A percentile compares a stretch with the other conserved stretches of the same genome.
Conservation (phyloP, 768 basidiomycete species). For the Tylopilus sp. region DNA sequence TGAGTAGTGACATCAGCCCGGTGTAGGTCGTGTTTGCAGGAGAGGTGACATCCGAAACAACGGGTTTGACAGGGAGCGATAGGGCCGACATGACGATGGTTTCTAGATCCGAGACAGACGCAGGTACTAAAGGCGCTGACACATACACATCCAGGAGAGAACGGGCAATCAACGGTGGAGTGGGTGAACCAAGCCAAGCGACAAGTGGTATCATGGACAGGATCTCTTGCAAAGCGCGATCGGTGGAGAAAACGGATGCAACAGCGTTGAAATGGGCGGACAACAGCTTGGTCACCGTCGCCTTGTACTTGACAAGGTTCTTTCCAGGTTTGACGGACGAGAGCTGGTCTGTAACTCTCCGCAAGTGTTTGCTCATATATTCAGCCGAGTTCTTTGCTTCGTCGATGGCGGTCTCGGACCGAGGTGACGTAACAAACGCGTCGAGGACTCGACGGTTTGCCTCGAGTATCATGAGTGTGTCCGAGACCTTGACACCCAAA, state of each 20-base stretch:
- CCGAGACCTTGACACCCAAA: conserved; percentile 33
- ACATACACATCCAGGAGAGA: conserved; percentile 46
- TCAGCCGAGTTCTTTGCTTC: conserved; percentile 17
- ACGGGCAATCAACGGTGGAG: conserved; percentile 33
- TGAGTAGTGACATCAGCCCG: conserved; percentile 42
- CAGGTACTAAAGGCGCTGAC: conserved; percentile 35
- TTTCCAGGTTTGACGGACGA: conserved; percentile 13
- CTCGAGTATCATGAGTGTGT: conserved; percentile 42
- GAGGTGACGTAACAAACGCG: conserved; percentile 1
- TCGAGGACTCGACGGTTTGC: conserved; percentile 39
- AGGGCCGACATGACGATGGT: conserved; percentile 39
- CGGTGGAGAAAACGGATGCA: neutral
- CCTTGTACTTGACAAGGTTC: conserved; percentile 15
- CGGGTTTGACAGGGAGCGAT: conserved; percentile 22
- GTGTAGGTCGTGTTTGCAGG: conserved; percentile 31
- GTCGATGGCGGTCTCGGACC: neutral
- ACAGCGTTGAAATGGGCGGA: conserved; percentile 17
- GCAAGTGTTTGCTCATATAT: conserved; percentile 27
- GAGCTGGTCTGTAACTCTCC: conserved; percentile 1
- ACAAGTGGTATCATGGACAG: conserved; percentile 29
- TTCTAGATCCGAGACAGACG: conserved; percentile 40
- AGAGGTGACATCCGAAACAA: conserved; percentile 6
- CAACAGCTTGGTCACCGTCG: conserved; percentile 12
- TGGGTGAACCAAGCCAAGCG: conserved; percentile 31
- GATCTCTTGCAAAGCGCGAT: conserved; percentile 5